Evolutionary conservation across 2,329 filamentous ascomycete species (phyloP), one percentile per base, ranked within the genome.

Genomic region (Phaeosphaeria sp.): DNA sequence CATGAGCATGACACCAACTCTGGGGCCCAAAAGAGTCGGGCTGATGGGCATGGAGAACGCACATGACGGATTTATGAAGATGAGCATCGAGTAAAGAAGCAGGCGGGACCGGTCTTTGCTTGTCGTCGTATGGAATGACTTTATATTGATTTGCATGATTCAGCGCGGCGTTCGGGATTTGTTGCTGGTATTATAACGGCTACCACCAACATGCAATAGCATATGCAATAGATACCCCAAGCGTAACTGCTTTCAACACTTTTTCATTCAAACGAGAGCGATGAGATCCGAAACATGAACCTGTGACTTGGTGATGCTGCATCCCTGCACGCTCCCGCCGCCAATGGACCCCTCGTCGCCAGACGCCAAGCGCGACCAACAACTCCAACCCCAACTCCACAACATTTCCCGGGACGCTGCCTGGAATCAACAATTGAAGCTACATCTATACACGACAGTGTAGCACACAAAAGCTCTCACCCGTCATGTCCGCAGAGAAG

Each of bases 21-120:
- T 66, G 80, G 82, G 65, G 68, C 81, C 50, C 80, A 83, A 66
- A 85, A 71, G 74, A 52, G 65, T 78, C 84, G 74, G 66, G 60
- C 77, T 96, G 66, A 93, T 97, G 78, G 92, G 93, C 1, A 97
- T 98, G 93, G 90, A 87, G 18, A 94, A 97, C 77, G 94, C 94
- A n/a, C 92, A 92, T 73, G 94, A 97, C 75, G 91, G 93, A 1
- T 83, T 97, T 64, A 97, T 97, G 90, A 93, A 94, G 69, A 95
- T 98, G 91, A 97, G 91, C 77, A 97, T 97, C 71, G 93, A 97
- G 76, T 97, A 63, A 54, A 18, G 30, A 39, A 21, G 49, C 43
- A 41, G 47, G 42, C 42, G 5, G 42, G 21, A 39, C 36, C 36
- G 15, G 36, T 39, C 36, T 46, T 22, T 11, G 23, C 11, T 47